Evolutionary conservation across 345 rosid species (phyloP), one percentile per base, ranked within the genome.

Genomic region (Camelina hispida): DNA sequence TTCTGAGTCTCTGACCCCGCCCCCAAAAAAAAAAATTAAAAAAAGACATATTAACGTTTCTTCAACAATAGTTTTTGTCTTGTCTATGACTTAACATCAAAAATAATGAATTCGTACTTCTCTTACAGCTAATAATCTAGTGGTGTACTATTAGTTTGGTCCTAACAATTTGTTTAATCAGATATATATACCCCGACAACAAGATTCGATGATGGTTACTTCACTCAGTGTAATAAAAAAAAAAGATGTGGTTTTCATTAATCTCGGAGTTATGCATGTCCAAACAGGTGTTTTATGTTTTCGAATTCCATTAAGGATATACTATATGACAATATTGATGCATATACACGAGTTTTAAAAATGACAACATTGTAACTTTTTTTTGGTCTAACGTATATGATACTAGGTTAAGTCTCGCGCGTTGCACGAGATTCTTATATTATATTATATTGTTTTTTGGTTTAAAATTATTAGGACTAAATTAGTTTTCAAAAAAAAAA

Each of bases 171-270:
- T 6, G 2, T 32, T 20, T 37, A 28, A 51, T 12, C 23, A 30
- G 7, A 64, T n/a, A 37, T 10, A 46, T 64, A 55, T 32, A 46
- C 65, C 66, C 71, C 72, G 59, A 74, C 60, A 66, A 48, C 22
- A 56, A 14, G 71, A 56, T 66, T 66, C 7, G 71, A 56, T 73
- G 65, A 30, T 73, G 57, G 23, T 64, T 65, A 9, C 40, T 35
- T 42, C 5, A 44, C 50, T 64, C 56, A n/a, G 46, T 73, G 64
- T 64, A 30, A 64, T 30, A 38, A 5, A 38, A 64, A 28, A 59
- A 60, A 64, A 28, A 28, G 12, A 20, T 44, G 71, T 32, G 71
- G 54, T 56, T 73, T 73, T 73, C 32, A 55, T 56, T 46, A 18
- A 56, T 42, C 63, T 69, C 16, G 30, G 30, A 42, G 78, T 46